Base-by-base conservation (phyloP, 495 filamentous ascomycete genomes). In the Penicillium soppii region DNA sequence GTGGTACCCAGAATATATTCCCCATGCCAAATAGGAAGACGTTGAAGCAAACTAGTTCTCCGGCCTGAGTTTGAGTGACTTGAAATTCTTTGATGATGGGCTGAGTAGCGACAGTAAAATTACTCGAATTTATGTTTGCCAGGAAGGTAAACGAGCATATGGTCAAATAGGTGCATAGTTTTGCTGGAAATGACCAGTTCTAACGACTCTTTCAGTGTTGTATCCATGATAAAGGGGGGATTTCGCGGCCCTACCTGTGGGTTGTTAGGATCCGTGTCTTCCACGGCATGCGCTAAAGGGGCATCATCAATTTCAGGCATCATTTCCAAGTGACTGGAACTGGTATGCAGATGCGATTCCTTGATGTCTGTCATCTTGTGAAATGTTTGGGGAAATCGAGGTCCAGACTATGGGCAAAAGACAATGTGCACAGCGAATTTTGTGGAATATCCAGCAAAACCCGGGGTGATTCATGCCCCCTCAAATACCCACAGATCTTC, bases 71-170 rank as follows among this genome's bases (percentile, higher is more conserved):
- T 22, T 63, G 59, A 10, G 43, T 54, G 17, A 64, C 62, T 20
- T 56, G 25, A 26, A 69, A 69, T 21, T 66, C 64, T 15, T 57
- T 40, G 42, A 64, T 56, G 20, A 70, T 53, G 12, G 62, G 56
- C 32, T 61, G 46, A 3, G 56, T 65, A 10, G 67, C 67, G 21
- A 70, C 67, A 8, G 64, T 61, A 37, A 70, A 68, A 35, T 67
- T 68, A 43, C 64, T 67, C 41, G 56, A 56, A 45, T 70, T 70
- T 32, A 66, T 57, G 20, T 64, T 67, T 44, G 64, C 64, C 15
- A 67, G 50, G 43, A 70, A 65, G 27, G 67, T 70, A 44, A 61
- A 70, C 22, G 47, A 62, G 54, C 66, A 69, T 22, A 69, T 61
- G 27, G 63, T 66, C 1, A 65, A 47, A 33, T 65, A 69, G 0